Percentiles rank a stretch among this genome's conserved stretches.
Evolutionary conservation across 208 protist species (phyloP).

Genomic region (Leishmania aethiopica): DNA sequence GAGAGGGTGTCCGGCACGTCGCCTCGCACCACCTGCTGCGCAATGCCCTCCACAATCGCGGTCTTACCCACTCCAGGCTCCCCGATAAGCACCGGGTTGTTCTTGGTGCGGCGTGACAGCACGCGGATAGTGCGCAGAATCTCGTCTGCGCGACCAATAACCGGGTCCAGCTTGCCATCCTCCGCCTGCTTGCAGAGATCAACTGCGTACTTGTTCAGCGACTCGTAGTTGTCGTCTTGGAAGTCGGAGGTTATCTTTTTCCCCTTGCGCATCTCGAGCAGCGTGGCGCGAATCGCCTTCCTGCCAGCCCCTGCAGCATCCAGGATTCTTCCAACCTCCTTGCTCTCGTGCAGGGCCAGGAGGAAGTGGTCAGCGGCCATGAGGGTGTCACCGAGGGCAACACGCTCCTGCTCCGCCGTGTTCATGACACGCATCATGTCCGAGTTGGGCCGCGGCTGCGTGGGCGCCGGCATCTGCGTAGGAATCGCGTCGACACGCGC

Average conservation of each 20-base stretch:
- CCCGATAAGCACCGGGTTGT: conserved; percentile 99
- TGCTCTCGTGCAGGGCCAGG: conserved; percentile 67
- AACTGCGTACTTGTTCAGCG: conserved; percentile 97
- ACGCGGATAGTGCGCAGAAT: conserved; percentile 98
- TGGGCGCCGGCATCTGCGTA: conserved; percentile 62
- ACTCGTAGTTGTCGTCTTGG: conserved; percentile 88
- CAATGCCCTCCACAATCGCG: conserved; percentile 93
- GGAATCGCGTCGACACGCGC: conserved; percentile 51
- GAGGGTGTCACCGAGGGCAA: conserved; percentile 69
- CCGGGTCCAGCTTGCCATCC: conserved; percentile 97
- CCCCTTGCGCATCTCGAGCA: conserved; percentile 85
- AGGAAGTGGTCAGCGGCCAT: conserved; percentile 85
- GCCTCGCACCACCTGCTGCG: conserved; percentile 92
- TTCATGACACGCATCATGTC: conserved; percentile 83
- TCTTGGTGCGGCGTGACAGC: conserved; percentile 98
- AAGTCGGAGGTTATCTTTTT: conserved; percentile 86
- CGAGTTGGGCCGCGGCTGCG: conserved; percentile 62
- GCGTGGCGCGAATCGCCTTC: conserved; percentile 54
- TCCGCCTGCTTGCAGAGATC: conserved; percentile 95
- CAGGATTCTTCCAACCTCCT: conserved; percentile 60
- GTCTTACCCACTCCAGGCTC: conserved; percentile 96
- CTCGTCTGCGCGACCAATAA: conserved; percentile 99
- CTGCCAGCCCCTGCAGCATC: conserved; percentile 66
- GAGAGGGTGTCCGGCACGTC: conserved; percentile 92
- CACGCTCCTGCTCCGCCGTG: conserved; percentile 80